A percentile compares a stretch with the other conserved stretches of the same genome.
Conservation (phyloP, 164 flowering plant species). For the Chimonanthus praecox region DNA sequence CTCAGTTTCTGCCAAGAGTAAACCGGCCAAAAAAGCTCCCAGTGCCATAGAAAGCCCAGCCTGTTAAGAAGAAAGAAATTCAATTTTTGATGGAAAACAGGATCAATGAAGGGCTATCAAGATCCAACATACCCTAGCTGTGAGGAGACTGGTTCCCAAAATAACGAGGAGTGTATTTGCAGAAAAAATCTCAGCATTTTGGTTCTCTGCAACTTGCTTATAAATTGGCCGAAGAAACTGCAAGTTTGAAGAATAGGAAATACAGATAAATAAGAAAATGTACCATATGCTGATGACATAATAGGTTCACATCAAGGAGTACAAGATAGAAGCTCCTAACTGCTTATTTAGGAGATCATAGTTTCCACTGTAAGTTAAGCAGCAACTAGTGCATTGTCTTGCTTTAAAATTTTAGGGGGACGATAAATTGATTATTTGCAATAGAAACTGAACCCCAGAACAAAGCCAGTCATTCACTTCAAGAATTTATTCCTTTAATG, state of each 20-base stretch:
- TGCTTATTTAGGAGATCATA: too few species aligned
- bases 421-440: too few species aligned
- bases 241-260: constrained; percentile 2
- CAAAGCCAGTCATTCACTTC: too few species aligned
- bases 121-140: constrained; percentile 75
- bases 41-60: constrained; percentile 99
- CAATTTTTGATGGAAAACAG: constrained; percentile 1
- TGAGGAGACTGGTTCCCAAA: constrained; percentile 94
- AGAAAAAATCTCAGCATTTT: constrained; percentile 98
- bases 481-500: too few species aligned
- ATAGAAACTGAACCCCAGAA: too few species aligned
- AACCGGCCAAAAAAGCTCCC: constrained; percentile 99
- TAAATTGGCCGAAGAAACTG: constrained; percentile 99
- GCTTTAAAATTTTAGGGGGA: too few species aligned
- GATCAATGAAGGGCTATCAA: constrained; percentile 7
- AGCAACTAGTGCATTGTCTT: too few species aligned
- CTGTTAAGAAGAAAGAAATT: constrained; percentile 32
- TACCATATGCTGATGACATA: neutral
- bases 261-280: neutral
- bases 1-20: constrained; percentile 99
- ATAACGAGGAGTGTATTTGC: constrained; percentile 96
- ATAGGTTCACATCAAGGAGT: neutral
- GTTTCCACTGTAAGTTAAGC: too few species aligned
- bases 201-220: constrained; percentile 96
- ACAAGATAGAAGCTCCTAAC: too few species aligned